These are phyloP conservation scores for Sarocladium strictum DNA, from an alignment of 2,329 filamentous ascomycete genomes.

Conservation along the genomic window DNA sequence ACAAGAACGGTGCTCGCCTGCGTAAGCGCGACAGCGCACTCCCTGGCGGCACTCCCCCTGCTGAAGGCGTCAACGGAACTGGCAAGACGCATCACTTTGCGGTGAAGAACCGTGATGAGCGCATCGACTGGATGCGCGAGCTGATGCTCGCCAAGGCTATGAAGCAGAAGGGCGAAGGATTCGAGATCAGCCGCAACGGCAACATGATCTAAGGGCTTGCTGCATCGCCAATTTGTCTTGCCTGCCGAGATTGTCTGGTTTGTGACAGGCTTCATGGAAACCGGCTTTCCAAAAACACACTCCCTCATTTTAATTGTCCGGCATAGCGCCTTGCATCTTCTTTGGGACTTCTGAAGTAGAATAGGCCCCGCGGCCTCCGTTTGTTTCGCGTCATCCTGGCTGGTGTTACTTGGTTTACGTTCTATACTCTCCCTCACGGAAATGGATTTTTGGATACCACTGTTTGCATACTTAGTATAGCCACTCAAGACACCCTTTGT, in stretches of 20 bases:
- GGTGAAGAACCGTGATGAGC: constrained; percentile 77
- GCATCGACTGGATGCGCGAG: constrained; percentile 97
- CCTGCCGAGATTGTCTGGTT: constrained; percentile 3
- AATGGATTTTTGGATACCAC: constrained; percentile 6
- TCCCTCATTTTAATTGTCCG: background rate
- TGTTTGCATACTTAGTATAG: background rate
- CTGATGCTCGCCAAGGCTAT: constrained; percentile 85
- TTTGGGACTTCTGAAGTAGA: background rate
- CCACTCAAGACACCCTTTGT: background rate
- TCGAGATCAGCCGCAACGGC: constrained; percentile 76
- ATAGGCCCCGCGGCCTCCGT: background rate
- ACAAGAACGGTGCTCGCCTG: constrained; percentile 46
- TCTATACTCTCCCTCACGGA: constrained; percentile 11
- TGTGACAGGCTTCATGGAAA: background rate
- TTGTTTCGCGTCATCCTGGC: background rate
- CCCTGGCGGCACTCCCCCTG: constrained; percentile 23
- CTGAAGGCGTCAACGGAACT: constrained; percentile 50
- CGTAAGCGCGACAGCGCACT: constrained; percentile 47
- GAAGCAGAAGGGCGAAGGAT: constrained; percentile 77
- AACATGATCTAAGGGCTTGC: constrained; percentile 54
- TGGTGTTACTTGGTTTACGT: constrained; percentile 5
- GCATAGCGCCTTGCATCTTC: background rate
- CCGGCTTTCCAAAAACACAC: background rate
- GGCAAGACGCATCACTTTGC: constrained; percentile 93
- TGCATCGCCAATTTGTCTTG: constrained; percentile 9